phyloP scores from a whole-genome alignment of 2,329 filamentous ascomycete genomes.

The Cadophora malorum region DNA sequence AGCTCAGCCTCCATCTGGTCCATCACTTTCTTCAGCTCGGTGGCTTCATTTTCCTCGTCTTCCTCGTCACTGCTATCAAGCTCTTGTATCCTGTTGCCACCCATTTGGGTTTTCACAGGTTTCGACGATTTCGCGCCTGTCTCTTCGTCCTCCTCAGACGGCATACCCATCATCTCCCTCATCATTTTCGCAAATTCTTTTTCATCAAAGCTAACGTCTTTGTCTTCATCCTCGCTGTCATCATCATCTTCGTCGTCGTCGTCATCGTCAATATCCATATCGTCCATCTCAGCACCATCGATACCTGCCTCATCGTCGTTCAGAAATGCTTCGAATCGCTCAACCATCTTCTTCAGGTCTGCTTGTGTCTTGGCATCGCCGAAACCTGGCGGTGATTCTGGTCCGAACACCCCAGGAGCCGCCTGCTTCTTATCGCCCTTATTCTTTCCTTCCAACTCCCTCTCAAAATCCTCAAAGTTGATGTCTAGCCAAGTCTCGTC shows the following conservation, averaged over 20 bases:
- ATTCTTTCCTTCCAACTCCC: conserved; percentile 67
- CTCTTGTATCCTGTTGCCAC: conserved; percentile 35
- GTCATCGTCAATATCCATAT: conserved; percentile 67
- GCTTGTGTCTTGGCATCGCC: conserved; percentile 72
- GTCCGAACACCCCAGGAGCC: conserved; percentile 39
- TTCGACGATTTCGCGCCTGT: conserved; percentile 17
- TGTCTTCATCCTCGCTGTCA: conserved; percentile 71
- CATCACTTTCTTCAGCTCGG: conserved; percentile 69
- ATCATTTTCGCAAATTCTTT: conserved; percentile 86
- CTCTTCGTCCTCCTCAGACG: conserved; percentile 44
- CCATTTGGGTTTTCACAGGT: conserved; percentile 24
- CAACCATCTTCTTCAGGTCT: conserved; percentile 88
- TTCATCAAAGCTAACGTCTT: conserved; percentile 82
- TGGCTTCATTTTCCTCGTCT: conserved; percentile 54
- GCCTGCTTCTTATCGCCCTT: conserved; percentile 47
- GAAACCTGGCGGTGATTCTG: conserved; percentile 53
- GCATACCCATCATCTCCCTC: conserved; percentile 85
- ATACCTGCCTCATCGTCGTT: conserved; percentile 82
- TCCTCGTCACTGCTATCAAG: conserved; percentile 47
- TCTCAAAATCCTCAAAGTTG: conserved; percentile 86
- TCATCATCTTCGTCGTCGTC: conserved; percentile 56
- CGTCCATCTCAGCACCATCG: conserved; percentile 77
- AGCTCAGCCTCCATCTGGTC: conserved; percentile 77
- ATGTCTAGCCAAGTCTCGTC: conserved; percentile 93
- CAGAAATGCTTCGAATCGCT: conserved; percentile 90